Conservation (phyloP, 2,329 filamentous ascomycete species). For the Pyrenochaeta sp. region DNA sequence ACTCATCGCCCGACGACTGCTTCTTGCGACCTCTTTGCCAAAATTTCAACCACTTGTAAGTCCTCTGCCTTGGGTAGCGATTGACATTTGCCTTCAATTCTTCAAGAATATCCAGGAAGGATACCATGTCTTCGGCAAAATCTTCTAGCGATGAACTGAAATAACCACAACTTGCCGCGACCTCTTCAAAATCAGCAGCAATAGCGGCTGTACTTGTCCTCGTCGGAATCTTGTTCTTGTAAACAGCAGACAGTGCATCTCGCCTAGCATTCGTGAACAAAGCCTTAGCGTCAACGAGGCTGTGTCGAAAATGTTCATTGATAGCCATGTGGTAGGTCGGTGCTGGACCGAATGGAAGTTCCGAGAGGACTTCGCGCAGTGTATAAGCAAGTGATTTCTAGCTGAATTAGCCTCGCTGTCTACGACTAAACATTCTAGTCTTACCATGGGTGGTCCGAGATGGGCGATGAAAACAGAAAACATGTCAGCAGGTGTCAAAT, state of each 20-base stretch:
- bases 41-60: conserved; percentile 87
- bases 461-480: conserved; percentile 90
- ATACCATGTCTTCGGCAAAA: conserved; percentile 87
- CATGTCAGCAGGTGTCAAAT: conserved; percentile 75
- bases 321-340: conserved; percentile 74
- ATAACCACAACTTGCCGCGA: conserved; percentile 95
- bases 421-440: neutral
- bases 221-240: conserved; percentile 77
- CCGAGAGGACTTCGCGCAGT: conserved; percentile 84
- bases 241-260: conserved; percentile 79
- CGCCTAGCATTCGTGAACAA: conserved; percentile 80
- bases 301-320: conserved; percentile 80
- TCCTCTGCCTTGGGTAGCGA: conserved; percentile 66
- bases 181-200: conserved; percentile 94
- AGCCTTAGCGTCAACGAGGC: conserved; percentile 78
- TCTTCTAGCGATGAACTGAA: conserved; percentile 92
- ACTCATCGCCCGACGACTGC: conserved; percentile 20
- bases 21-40: conserved; percentile 61
- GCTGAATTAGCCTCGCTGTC: conserved; percentile 26
- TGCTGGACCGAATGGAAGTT: conserved; percentile 78
- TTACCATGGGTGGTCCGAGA: conserved; percentile 85
- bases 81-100: conserved; percentile 78
- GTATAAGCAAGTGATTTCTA: conserved; percentile 91
- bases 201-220: conserved; percentile 74
- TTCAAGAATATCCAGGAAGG: conserved; percentile 83